Evolutionary conservation across 2,329 filamentous ascomycete species (phyloP), one percentile per base, ranked within the genome.

Genomic region (Ophiostoma fasciatum): DNA sequence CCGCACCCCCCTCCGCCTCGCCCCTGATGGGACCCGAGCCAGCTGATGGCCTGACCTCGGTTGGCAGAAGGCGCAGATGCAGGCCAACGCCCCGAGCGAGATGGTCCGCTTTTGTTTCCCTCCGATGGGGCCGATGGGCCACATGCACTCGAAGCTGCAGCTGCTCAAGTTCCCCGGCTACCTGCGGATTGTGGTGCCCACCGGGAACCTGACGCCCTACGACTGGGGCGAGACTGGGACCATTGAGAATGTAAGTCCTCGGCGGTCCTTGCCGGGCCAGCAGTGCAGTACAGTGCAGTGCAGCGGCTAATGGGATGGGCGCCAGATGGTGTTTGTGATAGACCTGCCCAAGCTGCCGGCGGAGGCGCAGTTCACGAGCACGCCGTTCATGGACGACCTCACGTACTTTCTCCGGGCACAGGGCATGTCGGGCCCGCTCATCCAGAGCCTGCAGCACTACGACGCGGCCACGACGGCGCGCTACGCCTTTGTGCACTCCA

Each of bases 101-200:
- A 47, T 56, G 26, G 64, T 92, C 37, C 71, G 71, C 15, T 77
- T 77, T 37, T 85, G 82, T 51, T 94, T 96, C 50, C 88, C 88
- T 13, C 68, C 70, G 3, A 88, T 94, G 82, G 63, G 73, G 28
- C 71, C 74, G 2, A 63, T 71, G 6, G 78, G 76, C 18, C 76
- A 68, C 48, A 94, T 96, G 85, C 90, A 96, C 56, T 93, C 84
- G 33, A 96, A 98, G 52, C 63, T 96, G 29, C 87, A 93, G 68
- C 58, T 96, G 2, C 65, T 96, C n/a, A 88, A 85, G 48, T 82
- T 84, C 47, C 59, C 69, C 0, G 59, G 59, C 2, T 76, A 85
- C 52, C 57, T 94, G 13, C 74, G 90, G 7, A 66, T 98, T 30
- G 88, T 80, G 1, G 64, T 96, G 2, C 85, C 90, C 0, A 88